These are phyloP conservation scores for Jacaranda copaia DNA, from an alignment of 257 asterid genomes.

Conservation along the genomic window DNA sequence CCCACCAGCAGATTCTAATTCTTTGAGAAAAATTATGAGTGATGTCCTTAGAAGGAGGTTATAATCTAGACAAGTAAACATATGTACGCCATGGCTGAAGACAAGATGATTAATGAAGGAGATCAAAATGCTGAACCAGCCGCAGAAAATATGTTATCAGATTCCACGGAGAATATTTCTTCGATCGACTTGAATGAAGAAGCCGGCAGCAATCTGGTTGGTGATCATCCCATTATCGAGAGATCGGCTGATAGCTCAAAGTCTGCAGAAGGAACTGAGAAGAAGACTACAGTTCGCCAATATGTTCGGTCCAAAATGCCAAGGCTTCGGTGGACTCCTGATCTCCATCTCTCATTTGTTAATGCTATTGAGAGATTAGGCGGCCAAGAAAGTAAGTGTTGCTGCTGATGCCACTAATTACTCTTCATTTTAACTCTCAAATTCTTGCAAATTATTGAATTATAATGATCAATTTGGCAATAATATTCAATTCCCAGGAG, in stretches of 20 bases:
- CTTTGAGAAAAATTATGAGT: background rate
- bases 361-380: constrained; percentile 90
- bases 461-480: background rate
- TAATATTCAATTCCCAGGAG: constrained; percentile 55
- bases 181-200: constrained; percentile 77
- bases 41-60: no score
- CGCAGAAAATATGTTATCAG: constrained; percentile 38
- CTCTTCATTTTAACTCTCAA: background rate
- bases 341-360: constrained; percentile 85
- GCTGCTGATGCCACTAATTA: no score
- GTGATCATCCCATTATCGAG: constrained; percentile 39
- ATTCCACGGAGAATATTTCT: constrained; percentile 54
- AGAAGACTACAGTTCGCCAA: constrained; percentile 59
- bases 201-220: constrained; percentile 44
- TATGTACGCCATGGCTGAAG: constrained; percentile 42
- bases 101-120: constrained; percentile 26
- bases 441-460: background rate
- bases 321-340: constrained; percentile 94
- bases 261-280: constrained; percentile 42
- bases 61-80: background rate
- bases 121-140: constrained; percentile 25
- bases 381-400: constrained; percentile 97
- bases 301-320: constrained; percentile 88
- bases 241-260: constrained; percentile 43
- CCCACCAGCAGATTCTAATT: background rate